These are phyloP conservation scores for Suillus ampliporus DNA, from an alignment of 768 basidiomycete genomes.

Conservation along the genomic window DNA sequence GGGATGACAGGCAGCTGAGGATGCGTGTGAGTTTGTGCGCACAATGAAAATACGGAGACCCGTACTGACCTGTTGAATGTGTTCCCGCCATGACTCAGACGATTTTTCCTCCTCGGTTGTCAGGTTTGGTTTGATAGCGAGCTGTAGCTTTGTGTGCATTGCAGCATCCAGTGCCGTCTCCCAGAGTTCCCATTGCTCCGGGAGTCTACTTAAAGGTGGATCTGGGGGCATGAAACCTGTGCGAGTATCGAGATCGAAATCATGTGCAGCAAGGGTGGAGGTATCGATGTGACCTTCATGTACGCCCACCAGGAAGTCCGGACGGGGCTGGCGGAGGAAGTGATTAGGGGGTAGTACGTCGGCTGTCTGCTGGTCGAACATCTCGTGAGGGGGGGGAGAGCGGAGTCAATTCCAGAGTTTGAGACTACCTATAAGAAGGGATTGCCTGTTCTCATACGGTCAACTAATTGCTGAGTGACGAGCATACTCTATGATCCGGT, in stretches of 20 bases:
- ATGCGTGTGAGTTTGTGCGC: slow-evolving; percentile 10
- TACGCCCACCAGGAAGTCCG: slow-evolving; percentile 31
- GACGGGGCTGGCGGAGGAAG: slow-evolving; percentile 43
- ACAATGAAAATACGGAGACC: slow-evolving; percentile 3
- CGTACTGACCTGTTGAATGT: slow-evolving; percentile 52
- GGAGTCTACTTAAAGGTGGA: slow-evolving; percentile 69
- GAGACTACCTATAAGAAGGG: not conserved
- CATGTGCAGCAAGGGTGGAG: slow-evolving; percentile 76
- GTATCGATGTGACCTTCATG: slow-evolving; percentile 46
- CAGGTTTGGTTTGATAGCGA: slow-evolving; percentile 53
- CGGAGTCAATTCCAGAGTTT: not conserved
- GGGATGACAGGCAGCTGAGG: slow-evolving; percentile 60
- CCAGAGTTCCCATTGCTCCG: slow-evolving; percentile 71
- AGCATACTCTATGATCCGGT: not conserved
- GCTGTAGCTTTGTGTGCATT: slow-evolving; percentile 52
- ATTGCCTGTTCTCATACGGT: not conserved
- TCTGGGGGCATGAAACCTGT: slow-evolving; percentile 92
- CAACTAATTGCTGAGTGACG: no score
- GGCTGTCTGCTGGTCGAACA: not conserved
- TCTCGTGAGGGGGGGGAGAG: not conserved
- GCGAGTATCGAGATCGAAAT: slow-evolving; percentile 90
- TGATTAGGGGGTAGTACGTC: slow-evolving; percentile 31
- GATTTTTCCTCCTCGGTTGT: slow-evolving; percentile 40
- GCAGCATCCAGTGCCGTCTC: slow-evolving; percentile 64
- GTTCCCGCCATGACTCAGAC: slow-evolving; percentile 59